Evolutionary conservation across 805 yeast species (phyloP), one percentile per base, ranked within the genome.

Genomic region (Wickerhamomyces silvicola): DNA sequence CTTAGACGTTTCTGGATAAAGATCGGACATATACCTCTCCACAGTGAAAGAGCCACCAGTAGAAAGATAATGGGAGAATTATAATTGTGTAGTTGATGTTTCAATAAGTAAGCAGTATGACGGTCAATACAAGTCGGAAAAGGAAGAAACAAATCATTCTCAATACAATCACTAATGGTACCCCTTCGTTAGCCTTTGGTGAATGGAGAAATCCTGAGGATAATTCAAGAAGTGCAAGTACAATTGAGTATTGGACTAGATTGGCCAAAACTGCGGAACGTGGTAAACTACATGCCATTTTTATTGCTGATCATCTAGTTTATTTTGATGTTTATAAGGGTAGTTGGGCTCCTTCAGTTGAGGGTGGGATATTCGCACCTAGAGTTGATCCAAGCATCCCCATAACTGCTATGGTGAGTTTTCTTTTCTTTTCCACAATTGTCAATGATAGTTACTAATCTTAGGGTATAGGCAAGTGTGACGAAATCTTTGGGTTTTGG

Each of bases 401-500:
- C 12, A 50, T 57, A 12, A 38, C 52, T n/a, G 52, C 43, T 19
- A 54, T 62, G 62, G n/a, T n/a, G n/a, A n/a, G n/a, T n/a, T n/a
- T n/a, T n/a, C n/a, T n/a, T n/a, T n/a, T n/a, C n/a, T n/a, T n/a
- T n/a, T n/a, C n/a, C n/a, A n/a, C n/a, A n/a, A n/a, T n/a, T n/a
- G n/a, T n/a, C n/a, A n/a, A n/a, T n/a, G n/a, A n/a, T n/a, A n/a
- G n/a, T n/a, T n/a, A n/a, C n/a, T n/a, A n/a, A n/a, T n/a, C n/a
- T n/a, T n/a, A n/a, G n/a, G n/a, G n/a, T n/a, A n/a, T n/a, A n/a
- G n/a, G 28, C 33, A 8, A 18, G 24, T 10, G 33, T 24, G 9
- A 64, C 69, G 6, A 43, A 56, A 28, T 54, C 51, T 23, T 41
- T 64, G 22, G 45, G 58, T 6, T 64, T 63, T 41, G 70, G 64